Evolutionary conservation across 2,329 filamentous ascomycete species (phyloP).

Genomic region (Fusarium torreyae): DNA sequence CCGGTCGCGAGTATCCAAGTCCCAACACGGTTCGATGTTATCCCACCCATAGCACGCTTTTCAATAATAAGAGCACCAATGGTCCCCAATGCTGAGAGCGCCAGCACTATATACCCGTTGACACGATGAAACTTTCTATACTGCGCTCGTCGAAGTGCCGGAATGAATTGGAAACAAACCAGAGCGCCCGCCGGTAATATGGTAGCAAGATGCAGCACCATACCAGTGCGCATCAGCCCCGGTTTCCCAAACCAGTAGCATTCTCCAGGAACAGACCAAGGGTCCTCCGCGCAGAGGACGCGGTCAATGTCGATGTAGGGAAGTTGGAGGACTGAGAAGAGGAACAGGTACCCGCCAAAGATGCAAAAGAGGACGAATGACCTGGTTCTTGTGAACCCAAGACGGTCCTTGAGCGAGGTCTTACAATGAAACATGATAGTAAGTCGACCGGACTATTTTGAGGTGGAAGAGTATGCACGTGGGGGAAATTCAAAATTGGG

Average conservation of each 20-base stretch:
- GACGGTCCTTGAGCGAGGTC: background rate
- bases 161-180: slow-evolving; percentile 28
- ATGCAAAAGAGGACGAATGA: background rate
- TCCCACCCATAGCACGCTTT: slow-evolving; percentile 23
- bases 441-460: background rate
- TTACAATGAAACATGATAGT: background rate
- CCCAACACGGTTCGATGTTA: background rate
- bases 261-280: slow-evolving; percentile 10
- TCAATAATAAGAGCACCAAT: slow-evolving; percentile 13
- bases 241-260: slow-evolving; percentile 17
- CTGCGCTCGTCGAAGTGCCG: background rate
- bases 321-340: slow-evolving; percentile 22
- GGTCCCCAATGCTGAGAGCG: slow-evolving; percentile 4
- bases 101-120: slow-evolving; percentile 17
- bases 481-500: background rate
- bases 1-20: background rate
- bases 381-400: slow-evolving; percentile 9
- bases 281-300: slow-evolving; percentile 11
- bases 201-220: slow-evolving; percentile 12
- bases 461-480: background rate
- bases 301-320: slow-evolving; percentile 19
- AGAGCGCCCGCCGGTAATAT: slow-evolving; percentile 21
- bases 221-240: slow-evolving; percentile 13
- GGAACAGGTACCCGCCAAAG: background rate
- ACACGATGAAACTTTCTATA: slow-evolving; percentile 8